Percentiles rank a stretch among this genome's conserved stretches.
Conservation (phyloP, 2,329 filamentous ascomycete genomes). For the Claviceps cyperi region DNA sequence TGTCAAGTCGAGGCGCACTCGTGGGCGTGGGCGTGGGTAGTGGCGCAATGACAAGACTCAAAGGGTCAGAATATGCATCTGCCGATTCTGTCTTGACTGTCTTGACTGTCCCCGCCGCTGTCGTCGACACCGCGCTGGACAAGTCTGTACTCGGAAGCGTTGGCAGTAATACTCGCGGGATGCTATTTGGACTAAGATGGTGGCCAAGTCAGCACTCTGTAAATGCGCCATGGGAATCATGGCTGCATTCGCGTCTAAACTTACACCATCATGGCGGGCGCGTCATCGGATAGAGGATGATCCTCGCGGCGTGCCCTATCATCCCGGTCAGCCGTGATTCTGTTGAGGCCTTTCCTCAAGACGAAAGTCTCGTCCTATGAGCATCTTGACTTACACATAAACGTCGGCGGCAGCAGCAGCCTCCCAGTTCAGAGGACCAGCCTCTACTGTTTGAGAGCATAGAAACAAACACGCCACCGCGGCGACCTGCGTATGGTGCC, state of each 20-base stretch:
- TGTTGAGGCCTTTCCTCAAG: not conserved
- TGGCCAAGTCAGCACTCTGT: not conserved
- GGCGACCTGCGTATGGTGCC: slow-evolving; percentile 6
- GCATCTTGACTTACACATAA: slow-evolving; percentile 12
- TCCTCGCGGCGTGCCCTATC: slow-evolving; percentile 11
- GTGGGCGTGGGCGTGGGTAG: not conserved
- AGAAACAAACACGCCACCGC: slow-evolving; percentile 15
- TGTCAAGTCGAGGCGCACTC: not conserved
- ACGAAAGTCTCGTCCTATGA: not conserved
- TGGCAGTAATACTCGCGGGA: not conserved
- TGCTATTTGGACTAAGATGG: not conserved
- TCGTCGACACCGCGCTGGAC: not conserved
- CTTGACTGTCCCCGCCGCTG: not conserved
- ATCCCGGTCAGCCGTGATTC: not conserved
- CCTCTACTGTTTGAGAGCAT: slow-evolving; percentile 16
- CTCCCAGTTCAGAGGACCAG: slow-evolving; percentile 22
- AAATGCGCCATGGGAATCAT: not conserved
- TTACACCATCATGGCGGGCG: not conserved
- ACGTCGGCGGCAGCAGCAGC: slow-evolving; percentile 8
- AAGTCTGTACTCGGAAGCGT: not conserved
- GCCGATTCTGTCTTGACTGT: not conserved
- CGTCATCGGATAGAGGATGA: not conserved
- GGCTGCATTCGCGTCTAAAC: not conserved
- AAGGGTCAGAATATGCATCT: not conserved
- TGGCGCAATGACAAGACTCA: not conserved